Percentiles rank a stretch among this genome's conserved stretches.
Conservation (phyloP, 106 monocot genomes). For the Narthecium ossifragum region DNA sequence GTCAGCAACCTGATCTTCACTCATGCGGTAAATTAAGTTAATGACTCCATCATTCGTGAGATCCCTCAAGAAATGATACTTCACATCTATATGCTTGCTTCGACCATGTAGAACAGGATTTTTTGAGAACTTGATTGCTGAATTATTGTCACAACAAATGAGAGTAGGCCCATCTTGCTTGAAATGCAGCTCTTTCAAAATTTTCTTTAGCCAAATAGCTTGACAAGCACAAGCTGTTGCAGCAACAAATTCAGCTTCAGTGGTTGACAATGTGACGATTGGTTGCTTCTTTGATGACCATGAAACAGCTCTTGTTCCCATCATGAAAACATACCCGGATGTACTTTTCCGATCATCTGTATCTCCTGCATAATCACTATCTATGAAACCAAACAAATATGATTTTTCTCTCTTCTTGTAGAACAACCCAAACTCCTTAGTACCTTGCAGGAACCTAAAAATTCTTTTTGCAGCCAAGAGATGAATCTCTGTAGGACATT, state of each 20-base stretch:
- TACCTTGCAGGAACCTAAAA: neutral
- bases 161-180: neutral
- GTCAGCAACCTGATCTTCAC: neutral
- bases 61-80: slow-evolving; percentile 2
- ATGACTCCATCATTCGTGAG: neutral
- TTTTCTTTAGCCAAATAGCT: no score
- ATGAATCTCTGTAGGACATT: slow-evolving; percentile 3
- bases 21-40: neutral
- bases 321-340: neutral
- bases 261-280: neutral
- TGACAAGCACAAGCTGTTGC: no score
- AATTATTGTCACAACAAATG: neutral
- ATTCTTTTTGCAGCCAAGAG: slow-evolving; percentile 3
- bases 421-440: neutral
- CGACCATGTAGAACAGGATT: neutral
- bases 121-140: neutral
- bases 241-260: slow-evolving; percentile 3
- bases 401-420: neutral
- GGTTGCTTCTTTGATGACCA: neutral
- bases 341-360: neutral
- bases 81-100: neutral
- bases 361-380: neutral
- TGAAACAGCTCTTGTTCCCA: neutral
- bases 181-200: neutral
- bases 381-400: neutral